Base-by-base conservation (phyloP, 2,329 filamentous ascomycete genomes). In the Pseudogymnoascus destructans region DNA sequence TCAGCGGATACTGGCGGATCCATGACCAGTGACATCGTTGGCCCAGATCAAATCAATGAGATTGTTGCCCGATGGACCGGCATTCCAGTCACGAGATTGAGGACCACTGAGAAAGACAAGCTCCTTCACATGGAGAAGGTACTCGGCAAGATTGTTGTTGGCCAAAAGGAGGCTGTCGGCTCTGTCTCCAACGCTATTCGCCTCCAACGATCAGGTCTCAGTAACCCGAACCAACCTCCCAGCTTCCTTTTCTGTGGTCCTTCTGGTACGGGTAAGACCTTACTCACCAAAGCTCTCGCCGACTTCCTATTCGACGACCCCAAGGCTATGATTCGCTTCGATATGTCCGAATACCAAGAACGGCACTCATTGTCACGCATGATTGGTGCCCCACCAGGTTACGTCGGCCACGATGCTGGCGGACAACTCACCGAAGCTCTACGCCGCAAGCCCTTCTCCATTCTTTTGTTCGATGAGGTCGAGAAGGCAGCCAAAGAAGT, bases 331-430 rank as follows among this genome's bases (percentile, higher is more conserved):
- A 95, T 98, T 66, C 87, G 93, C 36, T 95, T 98, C 75, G 93
- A 98, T 71, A 98, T 98, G 93, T 97, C 92, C 4, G 93, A 98
- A 73, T 98, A 98, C 72, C 95, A 98, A 73, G 93, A 98, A 73
- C 86, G 92, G 4, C 93, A 98, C 71, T 87, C 92, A 0, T 81
- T 98, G 11, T 95, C 89, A 70, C 84, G 93, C 61, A 96, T 98
- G 89, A 98, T 98, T 66, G 93, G 93, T 70, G 91, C 93, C 17
- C 93, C 93, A 17, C 93, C 93, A 3, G 93, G 93, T 63, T 98
- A 98, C 65, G 91, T 98, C 60, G 93, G 93, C 13, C 92, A 98
- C 70, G 93, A 98, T 68, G 84, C 93, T 30, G 93, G 93, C 65
- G 93, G 93, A 57, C 93, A 98, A 71, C 81, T 98, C 58, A 98